Percentiles rank a stretch among this genome's conserved stretches.
Conservation (phyloP, 805 yeast species). For the Wickerhamomyces ciferrii region DNA sequence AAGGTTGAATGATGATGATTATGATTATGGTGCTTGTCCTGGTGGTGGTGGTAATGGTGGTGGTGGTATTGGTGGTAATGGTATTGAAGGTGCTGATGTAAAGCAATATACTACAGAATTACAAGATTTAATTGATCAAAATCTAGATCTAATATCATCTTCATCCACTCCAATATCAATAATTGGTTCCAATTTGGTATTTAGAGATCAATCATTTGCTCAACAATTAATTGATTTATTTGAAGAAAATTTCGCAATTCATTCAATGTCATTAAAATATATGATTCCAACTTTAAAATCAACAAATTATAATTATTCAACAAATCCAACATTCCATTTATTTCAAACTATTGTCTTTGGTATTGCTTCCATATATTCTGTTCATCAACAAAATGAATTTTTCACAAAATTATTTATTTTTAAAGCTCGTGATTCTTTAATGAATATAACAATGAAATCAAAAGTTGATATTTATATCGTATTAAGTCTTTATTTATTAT, state of each 20-base stretch:
- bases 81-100: too few relatives aligned
- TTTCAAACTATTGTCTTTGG: constrained; percentile 22
- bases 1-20: not conserved
- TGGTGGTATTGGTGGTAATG: too few relatives aligned
- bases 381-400: constrained; percentile 6
- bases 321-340: constrained; percentile 17
- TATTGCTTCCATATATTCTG: constrained; percentile 20
- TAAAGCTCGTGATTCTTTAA: constrained; percentile 20
- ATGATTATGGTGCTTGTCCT: too few relatives aligned
- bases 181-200: constrained; percentile 10
- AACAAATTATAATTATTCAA: constrained; percentile 15
- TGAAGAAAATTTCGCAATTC: constrained; percentile 8
- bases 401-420: constrained; percentile 19
- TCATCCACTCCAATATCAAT: constrained; percentile 2
- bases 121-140: not conserved
- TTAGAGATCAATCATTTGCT: constrained; percentile 12
- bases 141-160: not conserved
- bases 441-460: constrained; percentile 11
- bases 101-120: not conserved
- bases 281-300: constrained; percentile 7
- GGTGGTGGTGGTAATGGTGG: too few relatives aligned
- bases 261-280: constrained; percentile 13
- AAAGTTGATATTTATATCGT: constrained; percentile 19
- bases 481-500: constrained; percentile 20
- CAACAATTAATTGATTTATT: constrained; percentile 10